phyloP scores from a whole-genome alignment of 306 rosid genomes.

The Casuarina cunninghamiana region DNA sequence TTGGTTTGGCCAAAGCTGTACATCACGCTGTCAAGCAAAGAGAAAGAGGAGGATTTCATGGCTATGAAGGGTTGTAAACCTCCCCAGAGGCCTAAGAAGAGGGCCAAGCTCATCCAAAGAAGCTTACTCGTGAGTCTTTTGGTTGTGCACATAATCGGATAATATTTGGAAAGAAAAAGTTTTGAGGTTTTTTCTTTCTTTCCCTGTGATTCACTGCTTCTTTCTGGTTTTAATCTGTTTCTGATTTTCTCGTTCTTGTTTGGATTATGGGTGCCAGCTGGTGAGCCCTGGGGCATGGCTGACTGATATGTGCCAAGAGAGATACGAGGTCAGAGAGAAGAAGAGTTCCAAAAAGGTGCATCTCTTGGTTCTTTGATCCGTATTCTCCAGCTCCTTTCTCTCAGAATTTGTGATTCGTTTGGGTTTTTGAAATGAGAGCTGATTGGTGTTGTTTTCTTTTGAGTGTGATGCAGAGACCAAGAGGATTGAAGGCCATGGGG shows the following conservation, averaged over 20 bases:
- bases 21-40: conserved; percentile 70
- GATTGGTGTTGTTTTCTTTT: not conserved
- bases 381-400: not conserved
- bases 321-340: conserved; percentile 92
- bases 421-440: not conserved
- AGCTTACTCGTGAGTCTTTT: conserved; percentile 57
- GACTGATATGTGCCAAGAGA: conserved; percentile 86
- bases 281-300: conserved; percentile 93
- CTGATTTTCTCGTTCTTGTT: conserved; percentile 8
- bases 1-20: conserved; percentile 71
- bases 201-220: conserved; percentile 6
- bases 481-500: conserved; percentile 87
- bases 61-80: conserved; percentile 85
- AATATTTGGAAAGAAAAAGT: not conserved
- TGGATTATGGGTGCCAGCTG: conserved; percentile 40
- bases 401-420: not conserved
- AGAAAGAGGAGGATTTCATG: conserved; percentile 79
- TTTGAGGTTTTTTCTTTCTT: not conserved
- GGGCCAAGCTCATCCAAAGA: conserved; percentile 77
- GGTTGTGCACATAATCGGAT: not conserved
- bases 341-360: conserved; percentile 73
- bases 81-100: conserved; percentile 81
- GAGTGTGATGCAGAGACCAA: conserved; percentile 56
- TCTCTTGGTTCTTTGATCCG: not conserved
- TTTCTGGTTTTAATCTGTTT: not conserved